Evolutionary conservation across 2,329 filamentous ascomycete genomes (phyloP), one percentile per base, ranked within the genome.

Genomic region (Xylaria sp.): DNA sequence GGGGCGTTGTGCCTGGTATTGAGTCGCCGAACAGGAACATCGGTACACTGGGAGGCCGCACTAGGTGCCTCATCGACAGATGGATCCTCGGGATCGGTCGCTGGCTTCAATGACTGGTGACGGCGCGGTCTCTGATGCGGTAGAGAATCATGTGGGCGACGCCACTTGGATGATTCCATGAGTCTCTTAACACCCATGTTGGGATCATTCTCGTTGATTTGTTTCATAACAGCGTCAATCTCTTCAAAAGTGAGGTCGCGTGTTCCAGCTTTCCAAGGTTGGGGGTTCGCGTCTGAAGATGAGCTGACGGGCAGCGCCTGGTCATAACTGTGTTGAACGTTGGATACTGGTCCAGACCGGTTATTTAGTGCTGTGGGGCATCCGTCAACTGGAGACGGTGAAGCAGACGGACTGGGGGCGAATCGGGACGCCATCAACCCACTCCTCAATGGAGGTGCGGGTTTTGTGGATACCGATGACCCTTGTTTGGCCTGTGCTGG

Each of bases 161-260:
- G 76, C 78, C 80, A 82, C 44, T 74, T 72, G 4, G 79, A 73
- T 16, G 78, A 73, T 51, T 80, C 77, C 11, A 78, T 72, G 6
- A 76, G 76, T 68, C 86, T 87, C 70, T 91, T 90, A 60, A 91
- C 83, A 10, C 90, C 90, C 72, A 89, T 84, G 55, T 88, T 86
- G 1, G 88, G 89, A 65, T 91, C 85, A 52, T 80, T 84, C 60
- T 87, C 83, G 67, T 91, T 88, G 67, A 97, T 82, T 61, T 94
- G 88, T 65, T 88, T 85, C 91, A 97, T 96, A 55, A 97, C 86
- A 50, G 89, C 91, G 76, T 97, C 92, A 68, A 97, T 92, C 70
- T 97, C 92, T 66, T 93, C 88, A 67, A 90, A 90, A 0, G 87
- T 83, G 5, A 77, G 79, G 63, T 79, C 78, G 18, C 69, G 68